phyloP scores from a whole-genome alignment of 768 basidiomycete species.

The Boletus eberwhitei region DNA sequence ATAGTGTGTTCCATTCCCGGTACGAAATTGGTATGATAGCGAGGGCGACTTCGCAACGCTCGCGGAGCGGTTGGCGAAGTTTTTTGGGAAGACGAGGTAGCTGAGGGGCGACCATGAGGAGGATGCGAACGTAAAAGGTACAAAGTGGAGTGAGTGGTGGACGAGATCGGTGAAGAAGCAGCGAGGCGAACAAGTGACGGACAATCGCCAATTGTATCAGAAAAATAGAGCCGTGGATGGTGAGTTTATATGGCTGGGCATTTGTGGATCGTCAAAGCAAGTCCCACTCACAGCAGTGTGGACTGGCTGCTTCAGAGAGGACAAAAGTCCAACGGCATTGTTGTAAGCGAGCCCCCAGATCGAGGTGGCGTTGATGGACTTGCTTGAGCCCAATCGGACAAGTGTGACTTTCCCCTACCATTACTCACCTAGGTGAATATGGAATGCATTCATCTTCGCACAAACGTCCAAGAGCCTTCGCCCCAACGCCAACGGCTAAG shows the following conservation, averaged over 20 bases:
- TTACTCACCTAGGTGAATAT: no score
- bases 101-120: not conserved
- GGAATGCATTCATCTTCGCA: not conserved
- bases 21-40: constrained; percentile 10
- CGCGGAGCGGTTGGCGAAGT: constrained; percentile 3
- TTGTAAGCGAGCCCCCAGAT: not conserved
- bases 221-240: not conserved
- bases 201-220: not conserved
- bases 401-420: no score
- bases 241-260: not conserved
- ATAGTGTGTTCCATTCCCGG: not conserved
- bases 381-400: not conserved
- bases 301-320: no score
- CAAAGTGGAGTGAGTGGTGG: not conserved
- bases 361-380: not conserved
- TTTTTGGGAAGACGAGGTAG: not conserved
- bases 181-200: not conserved
- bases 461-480: not conserved
- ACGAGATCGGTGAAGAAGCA: not conserved
- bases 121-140: no score
- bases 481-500: not conserved
- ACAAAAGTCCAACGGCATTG: not conserved
- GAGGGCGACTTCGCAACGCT: constrained; percentile 7
- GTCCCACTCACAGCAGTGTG: not conserved
- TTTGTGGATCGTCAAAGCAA: constrained; percentile 2